Percentiles rank a stretch among this genome's conserved stretches.
These are phyloP conservation scores for Colletotrichum sublineola DNA, from an alignment of 2,329 filamentous ascomycete genomes.

Conservation along the genomic window DNA sequence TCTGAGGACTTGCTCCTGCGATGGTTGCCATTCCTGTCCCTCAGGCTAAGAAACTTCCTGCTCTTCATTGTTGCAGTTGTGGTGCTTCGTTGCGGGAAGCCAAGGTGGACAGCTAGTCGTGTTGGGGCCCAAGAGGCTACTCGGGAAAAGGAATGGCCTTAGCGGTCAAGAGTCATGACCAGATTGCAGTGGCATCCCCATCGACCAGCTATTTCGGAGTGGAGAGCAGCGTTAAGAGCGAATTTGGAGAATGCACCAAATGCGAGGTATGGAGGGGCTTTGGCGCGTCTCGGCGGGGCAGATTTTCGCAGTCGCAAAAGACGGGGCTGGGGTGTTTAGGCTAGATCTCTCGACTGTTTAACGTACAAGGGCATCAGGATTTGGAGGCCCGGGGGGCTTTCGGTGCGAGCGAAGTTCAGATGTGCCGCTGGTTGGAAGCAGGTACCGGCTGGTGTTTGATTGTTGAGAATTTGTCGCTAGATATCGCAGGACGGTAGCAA, in stretches of 20 bases:
- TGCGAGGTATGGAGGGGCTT: conserved; percentile 38
- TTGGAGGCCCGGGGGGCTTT: background rate
- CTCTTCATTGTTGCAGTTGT: conserved; percentile 62
- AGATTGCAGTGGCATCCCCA: conserved; percentile 37
- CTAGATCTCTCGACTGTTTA: conserved; percentile 25
- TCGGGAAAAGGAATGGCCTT: conserved; percentile 30
- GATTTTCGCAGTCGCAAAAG: conserved; percentile 42
- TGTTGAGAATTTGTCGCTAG: background rate
- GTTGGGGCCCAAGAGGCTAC: conserved; percentile 25
- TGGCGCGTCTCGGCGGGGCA: conserved; percentile 40
- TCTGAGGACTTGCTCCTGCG: conserved; percentile 69
- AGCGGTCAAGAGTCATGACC: conserved; percentile 36
- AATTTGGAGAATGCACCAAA: conserved; percentile 32
- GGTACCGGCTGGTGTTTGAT: background rate
- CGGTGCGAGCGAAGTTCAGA: background rate
- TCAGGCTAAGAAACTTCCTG: conserved; percentile 77
- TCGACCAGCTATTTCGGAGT: conserved; percentile 39
- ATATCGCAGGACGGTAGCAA: background rate
- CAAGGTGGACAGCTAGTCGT: background rate
- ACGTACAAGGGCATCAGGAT: conserved; percentile 23
- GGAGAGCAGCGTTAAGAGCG: conserved; percentile 28
- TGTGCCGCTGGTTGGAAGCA: background rate
- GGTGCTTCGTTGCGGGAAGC: conserved; percentile 14
- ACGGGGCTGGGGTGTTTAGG: conserved; percentile 34
- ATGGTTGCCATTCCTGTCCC: conserved; percentile 72